Percentiles rank a stretch among this genome's conserved stretches.
Conservation (phyloP, 139 green algal species). For the Raphidocelis subcapitata region DNA sequence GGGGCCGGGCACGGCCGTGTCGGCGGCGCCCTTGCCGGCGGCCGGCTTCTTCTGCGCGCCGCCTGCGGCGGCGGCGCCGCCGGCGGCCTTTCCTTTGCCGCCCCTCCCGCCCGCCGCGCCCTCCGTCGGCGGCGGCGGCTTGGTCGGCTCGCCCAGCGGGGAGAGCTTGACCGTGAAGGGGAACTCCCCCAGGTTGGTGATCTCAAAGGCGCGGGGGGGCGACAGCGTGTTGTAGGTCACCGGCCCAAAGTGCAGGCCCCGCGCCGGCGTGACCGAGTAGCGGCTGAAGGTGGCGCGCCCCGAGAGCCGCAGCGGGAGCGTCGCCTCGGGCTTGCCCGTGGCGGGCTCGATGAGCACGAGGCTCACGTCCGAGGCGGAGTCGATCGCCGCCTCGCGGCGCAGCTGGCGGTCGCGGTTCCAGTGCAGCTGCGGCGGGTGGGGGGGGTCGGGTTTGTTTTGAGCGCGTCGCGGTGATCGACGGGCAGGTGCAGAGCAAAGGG, state of each 20-base stretch:
- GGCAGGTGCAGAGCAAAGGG: not conserved
- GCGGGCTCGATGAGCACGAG: conserved; percentile 73
- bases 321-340: conserved; percentile 51
- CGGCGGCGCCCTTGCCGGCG: not conserved
- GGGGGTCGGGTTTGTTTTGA: not conserved
- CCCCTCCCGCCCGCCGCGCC: not conserved
- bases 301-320: conserved; percentile 42
- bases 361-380: conserved; percentile 60
- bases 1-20: conserved; percentile 5
- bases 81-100: not conserved
- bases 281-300: conserved; percentile 67
- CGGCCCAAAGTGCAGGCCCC: conserved; percentile 79
- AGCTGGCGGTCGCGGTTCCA: conserved; percentile 61
- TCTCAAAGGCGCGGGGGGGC: conserved; percentile 68
- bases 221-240: conserved; percentile 67
- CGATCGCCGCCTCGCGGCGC: conserved; percentile 52
- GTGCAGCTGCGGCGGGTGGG: conserved; percentile 29
- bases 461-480: not conserved
- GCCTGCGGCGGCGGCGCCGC: no score
- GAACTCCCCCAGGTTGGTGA: conserved; percentile 74
- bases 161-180: conserved; percentile 59
- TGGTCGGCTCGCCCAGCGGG: conserved; percentile 19
- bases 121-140: no score
- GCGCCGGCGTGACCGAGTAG: conserved; percentile 70
- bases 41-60: no score